Percentiles rank a stretch among this genome's conserved stretches.
phyloP scores from a whole-genome alignment of 345 rosid species.

The Syzygium oleosum region DNA sequence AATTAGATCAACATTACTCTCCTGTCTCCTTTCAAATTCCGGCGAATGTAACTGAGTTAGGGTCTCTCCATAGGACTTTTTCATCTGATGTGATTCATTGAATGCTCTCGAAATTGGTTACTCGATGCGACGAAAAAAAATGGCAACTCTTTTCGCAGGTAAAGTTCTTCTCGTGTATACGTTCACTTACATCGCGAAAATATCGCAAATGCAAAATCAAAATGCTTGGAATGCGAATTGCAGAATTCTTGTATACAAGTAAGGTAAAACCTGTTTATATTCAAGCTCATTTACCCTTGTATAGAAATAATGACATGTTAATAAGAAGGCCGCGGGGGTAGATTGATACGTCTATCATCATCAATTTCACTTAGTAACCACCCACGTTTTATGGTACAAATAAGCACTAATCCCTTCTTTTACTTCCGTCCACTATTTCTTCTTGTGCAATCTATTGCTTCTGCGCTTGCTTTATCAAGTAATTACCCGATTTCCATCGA shows the following conservation, averaged over 20 bases:
- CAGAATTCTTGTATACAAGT: neutral
- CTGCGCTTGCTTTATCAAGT: neutral
- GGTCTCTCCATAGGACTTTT: neutral
- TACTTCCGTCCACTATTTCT: neutral
- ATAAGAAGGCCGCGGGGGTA: neutral
- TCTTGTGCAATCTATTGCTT: neutral
- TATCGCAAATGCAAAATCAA: neutral
- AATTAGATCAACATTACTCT: neutral
- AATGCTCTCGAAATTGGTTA: no score
- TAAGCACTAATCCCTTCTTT: neutral
- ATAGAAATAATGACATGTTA: neutral
- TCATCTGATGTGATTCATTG: neutral
- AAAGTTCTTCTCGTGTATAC: no score
- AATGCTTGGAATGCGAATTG: neutral
- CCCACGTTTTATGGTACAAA: fast-evolving
- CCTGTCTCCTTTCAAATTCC: neutral
- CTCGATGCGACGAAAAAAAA: no score
- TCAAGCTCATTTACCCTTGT: neutral
- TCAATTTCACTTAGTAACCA: neutral
- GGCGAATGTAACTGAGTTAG: neutral
- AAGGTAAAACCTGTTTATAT: neutral
- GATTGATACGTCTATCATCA: neutral
- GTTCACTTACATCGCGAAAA: no score
- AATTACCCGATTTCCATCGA: neutral
- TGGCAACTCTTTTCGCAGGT: no score